Percentiles rank a stretch among this genome's conserved stretches.
These are phyloP conservation scores for Fagus crenata DNA, from an alignment of 306 rosid genomes.

Conservation along the genomic window DNA sequence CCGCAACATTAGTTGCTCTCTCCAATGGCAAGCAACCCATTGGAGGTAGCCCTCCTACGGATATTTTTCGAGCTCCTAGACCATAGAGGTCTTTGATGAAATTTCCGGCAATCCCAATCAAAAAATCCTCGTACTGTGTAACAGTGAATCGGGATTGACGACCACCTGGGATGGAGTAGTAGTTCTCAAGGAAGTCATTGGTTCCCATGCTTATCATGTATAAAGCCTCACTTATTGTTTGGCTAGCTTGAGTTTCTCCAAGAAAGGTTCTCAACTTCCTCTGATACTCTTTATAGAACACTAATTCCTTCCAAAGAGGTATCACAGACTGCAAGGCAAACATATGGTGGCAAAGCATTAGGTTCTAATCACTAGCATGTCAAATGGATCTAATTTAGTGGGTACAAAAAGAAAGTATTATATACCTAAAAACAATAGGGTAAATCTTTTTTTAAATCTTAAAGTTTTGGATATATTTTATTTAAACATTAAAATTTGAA, in stretches of 20 bases:
- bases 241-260: constrained; percentile 51
- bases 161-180: constrained; percentile 53
- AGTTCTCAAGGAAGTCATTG: constrained; percentile 86
- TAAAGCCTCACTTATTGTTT: constrained; percentile 53
- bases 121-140: constrained; percentile 51
- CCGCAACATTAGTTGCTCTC: constrained; percentile 58
- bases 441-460: too few relatives aligned
- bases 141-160: constrained; percentile 53
- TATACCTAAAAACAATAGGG: background rate
- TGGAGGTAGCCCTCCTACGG: constrained; percentile 89
- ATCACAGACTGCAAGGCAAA: constrained; percentile 70
- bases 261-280: constrained; percentile 48
- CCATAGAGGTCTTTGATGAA: constrained; percentile 57
- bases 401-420: background rate
- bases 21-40: constrained; percentile 97
- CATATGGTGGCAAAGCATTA: background rate
- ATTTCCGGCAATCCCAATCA: constrained; percentile 56
- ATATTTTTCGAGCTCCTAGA: constrained; percentile 81
- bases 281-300: constrained; percentile 69
- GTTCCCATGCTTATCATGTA: constrained; percentile 78
- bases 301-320: constrained; percentile 78
- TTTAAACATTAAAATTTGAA: too few relatives aligned
- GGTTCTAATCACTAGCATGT: background rate
- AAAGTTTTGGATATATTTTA: too few relatives aligned
- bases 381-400: background rate